A percentile compares a stretch with the other conserved stretches of the same genome.
These are phyloP conservation scores for Niebla homalea DNA, from an alignment of 495 filamentous ascomycete genomes.

Conservation along the genomic window DNA sequence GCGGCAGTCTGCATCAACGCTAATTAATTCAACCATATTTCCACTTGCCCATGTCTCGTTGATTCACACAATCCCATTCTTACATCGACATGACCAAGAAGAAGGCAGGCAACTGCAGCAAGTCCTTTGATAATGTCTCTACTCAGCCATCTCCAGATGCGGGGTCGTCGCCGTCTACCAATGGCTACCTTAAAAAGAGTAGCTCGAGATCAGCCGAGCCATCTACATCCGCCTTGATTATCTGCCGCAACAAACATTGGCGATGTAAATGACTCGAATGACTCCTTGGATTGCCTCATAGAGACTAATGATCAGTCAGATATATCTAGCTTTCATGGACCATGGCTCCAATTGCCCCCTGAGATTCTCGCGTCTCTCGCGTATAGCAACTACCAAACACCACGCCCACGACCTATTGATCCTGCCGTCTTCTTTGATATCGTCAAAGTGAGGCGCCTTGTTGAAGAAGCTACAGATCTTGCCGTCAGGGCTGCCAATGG, in stretches of 20 bases:
- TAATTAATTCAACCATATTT: slow-evolving; percentile 1
- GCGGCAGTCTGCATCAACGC: slow-evolving; percentile 1
- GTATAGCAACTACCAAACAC: slow-evolving; percentile 62
- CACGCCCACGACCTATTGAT: slow-evolving; percentile 62
- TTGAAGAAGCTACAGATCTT: slow-evolving; percentile 65
- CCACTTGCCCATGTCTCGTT: no score
- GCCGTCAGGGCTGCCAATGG: slow-evolving; percentile 63
- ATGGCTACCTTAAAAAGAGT: slow-evolving; percentile 13
- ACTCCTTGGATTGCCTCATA: slow-evolving; percentile 2
- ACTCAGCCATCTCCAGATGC: not conserved
- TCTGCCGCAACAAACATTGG: slow-evolving; percentile 58
- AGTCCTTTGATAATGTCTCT: slow-evolving; percentile 5
- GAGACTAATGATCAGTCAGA: slow-evolving; percentile 27
- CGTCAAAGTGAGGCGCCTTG: slow-evolving; percentile 61
- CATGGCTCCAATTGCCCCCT: slow-evolving; percentile 74
- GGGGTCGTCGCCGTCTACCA: not conserved
- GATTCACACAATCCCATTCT: no score
- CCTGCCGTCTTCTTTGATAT: slow-evolving; percentile 72
- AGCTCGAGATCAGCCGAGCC: slow-evolving; percentile 26
- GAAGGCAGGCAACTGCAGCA: slow-evolving; percentile 20
- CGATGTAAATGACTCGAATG: slow-evolving; percentile 12
- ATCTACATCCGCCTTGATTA: slow-evolving; percentile 44
- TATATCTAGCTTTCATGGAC: slow-evolving; percentile 72
- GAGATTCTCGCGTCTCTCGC: slow-evolving; percentile 69
- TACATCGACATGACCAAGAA: slow-evolving; percentile 33